A percentile compares a stretch with the other conserved stretches of the same genome.
These are phyloP conservation scores for Phlebiopsis gigantea DNA, from an alignment of 768 basidiomycete genomes.

Conservation along the genomic window DNA sequence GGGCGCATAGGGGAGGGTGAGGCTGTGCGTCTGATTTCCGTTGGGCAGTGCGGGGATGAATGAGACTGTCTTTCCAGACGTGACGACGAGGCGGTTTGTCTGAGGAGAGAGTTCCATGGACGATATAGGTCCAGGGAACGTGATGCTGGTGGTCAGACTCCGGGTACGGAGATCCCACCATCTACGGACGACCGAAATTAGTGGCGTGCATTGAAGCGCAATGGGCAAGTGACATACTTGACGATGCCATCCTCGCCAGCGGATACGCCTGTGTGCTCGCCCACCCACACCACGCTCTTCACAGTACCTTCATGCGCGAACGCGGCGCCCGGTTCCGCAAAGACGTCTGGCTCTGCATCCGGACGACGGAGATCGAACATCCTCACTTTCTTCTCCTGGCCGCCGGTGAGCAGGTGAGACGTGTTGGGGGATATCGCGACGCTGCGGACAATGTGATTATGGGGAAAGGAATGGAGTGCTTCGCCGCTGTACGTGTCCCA, in stretches of 20 bases:
- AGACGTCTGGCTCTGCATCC: constrained; percentile 82
- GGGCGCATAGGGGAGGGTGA: constrained; percentile 79
- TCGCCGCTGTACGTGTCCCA: constrained; percentile 93
- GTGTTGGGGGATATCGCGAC: constrained; percentile 77
- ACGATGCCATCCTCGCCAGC: constrained; percentile 90
- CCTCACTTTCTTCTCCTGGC: constrained; percentile 96
- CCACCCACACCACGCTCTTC: constrained; percentile 92
- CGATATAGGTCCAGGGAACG: constrained; percentile 76
- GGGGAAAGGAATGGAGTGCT: constrained; percentile 91
- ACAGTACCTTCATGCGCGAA: constrained; percentile 84
- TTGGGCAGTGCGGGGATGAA: constrained; percentile 78
- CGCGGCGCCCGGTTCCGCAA: constrained; percentile 51
- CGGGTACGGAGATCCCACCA: constrained; percentile 96
- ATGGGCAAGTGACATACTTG: constrained; percentile 72
- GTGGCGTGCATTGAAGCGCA: not conserved
- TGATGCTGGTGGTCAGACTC: constrained; percentile 61
- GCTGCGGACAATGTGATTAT: constrained; percentile 96
- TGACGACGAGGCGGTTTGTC: constrained; percentile 82
- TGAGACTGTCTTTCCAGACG: constrained; percentile 86
- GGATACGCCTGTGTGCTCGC: constrained; percentile 79
- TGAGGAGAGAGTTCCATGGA: constrained; percentile 89
- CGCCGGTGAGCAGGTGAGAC: constrained; percentile 78
- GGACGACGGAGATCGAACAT: constrained; percentile 87
- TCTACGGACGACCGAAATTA: too few species aligned
- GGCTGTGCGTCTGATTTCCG: constrained; percentile 57